Base-by-base conservation (phyloP, 768 basidiomycete species). In the Boletus fagicola region DNA sequence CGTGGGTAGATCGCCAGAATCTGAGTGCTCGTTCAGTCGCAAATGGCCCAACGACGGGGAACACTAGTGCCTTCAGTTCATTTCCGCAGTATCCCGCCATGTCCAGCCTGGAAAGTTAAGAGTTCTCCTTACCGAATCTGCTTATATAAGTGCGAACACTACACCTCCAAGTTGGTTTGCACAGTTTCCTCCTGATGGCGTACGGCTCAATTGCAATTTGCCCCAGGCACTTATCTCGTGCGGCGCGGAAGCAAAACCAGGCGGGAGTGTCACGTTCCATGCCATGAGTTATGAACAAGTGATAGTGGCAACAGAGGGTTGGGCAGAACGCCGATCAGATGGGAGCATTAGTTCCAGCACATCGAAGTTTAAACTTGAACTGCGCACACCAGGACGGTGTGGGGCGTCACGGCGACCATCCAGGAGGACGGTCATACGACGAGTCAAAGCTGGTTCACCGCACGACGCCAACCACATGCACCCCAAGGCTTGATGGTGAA, bases 291-390 rank as follows among this genome's bases (percentile, higher is more conserved):
- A 22, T 39, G 28, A 28, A 31, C n/a, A 18, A 5, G 31, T 56
- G 54, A 48, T 31, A 5, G 35, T 11, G n/a, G 26, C 9, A 26
- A 49, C 13, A 48, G 28, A 16, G 26, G 22, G 39, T 11, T 40
- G 42, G 33, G 28, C 51, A 44, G 24, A 49, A 59, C 40, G 44
- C 51, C 54, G 65, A 65, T 65, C 62, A 52, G 8, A 40, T n/a
- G 1, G 39, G 15, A 53, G 35, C 45, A 49, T 28, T n/a, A 28
- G 16, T 35, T 55, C 50, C 15, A 51, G 46, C 9, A 40, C 38
- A 10, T 39, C 15, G 16, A 24, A 40, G n/a, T n/a, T n/a, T n/a
- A n/a, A n/a, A n/a, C n/a, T n/a, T n/a, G n/a, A 22, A 18, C 38
- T 18, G 26, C 16, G 44, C 53, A 42, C 20, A n/a, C 28, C 26